Evolutionary conservation across 306 rosid species (phyloP), one percentile per base, ranked within the genome.

Genomic region (Herpetospermum pedunculosum): DNA sequence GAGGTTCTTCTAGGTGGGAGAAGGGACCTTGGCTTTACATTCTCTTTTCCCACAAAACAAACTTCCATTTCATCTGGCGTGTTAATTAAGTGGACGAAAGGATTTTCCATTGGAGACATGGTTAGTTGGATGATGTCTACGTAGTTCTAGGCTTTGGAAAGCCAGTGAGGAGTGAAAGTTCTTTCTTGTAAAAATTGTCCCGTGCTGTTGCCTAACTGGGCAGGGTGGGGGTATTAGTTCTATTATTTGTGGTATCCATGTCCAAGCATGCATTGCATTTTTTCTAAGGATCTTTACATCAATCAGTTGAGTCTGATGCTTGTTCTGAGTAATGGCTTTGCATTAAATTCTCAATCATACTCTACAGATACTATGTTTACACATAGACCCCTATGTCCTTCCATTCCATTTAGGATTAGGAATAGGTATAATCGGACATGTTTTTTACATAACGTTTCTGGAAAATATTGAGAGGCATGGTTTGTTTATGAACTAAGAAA

Each of bases 81-180:
- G 79, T 78, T 92, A 81, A 88, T 90, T 70, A 92, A 90, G 83
- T 88, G 98, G 98, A 92, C 98, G 32, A 92, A 92, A 86, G 96
- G 87, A 73, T 92, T 90, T 81, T 77, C 83, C 64, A 84, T 90
- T 79, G 86, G 21, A 57, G 88, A 92, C 81, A 83, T 73, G 98
- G 98, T 72, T 72, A 72, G 76, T 72, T 52, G 76, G 76, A 72
- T 19, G 76, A 35, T 72, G n/a, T 21, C 35, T 52, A 13, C 12
- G 43, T 52, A 72, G 53, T 26, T 47, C 18, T 72, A 44, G 75
- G 75, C 43, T 72, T 49, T 19, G 75, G 38, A 19, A 72, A 72
- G 63, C 75, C 32, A 49, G 75, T 72, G 44, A 69, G 63, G 60
- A 47, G 29, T 49, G 75, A 4, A 50, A n/a, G 21, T 50, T 72